Base-by-base conservation (phyloP, 768 basidiomycete genomes). In the Lactarius hatsudake region DNA sequence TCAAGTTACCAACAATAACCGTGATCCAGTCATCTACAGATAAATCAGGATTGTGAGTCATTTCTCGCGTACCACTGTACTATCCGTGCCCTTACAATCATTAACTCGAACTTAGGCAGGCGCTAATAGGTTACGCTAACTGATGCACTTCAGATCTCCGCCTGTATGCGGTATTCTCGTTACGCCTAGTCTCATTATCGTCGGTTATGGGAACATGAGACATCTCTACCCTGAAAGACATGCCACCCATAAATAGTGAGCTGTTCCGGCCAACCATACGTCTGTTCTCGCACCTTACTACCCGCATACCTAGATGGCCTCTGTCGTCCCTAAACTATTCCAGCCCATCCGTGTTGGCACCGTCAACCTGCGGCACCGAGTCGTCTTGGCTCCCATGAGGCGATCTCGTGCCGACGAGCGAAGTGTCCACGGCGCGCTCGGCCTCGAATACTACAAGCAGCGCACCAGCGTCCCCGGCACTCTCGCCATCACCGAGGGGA, bases 401-500 rank as follows among this genome's bases (percentile, higher is more conserved):
- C 81, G 86, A 5, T 10, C 64, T 73, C 77, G 82, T 42, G 81
- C 81, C 12, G 73, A 76, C 42, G 64, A 67, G 1, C 55, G 67
- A 23, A 78, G 81, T 63, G 78, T 80, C 4, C 80, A 74, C 1
- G 69, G 65, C 15, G 75, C 78, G 1, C 77, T 81, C 5, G 76
- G 77, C 23, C 73, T 77, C 45, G 75, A 79, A 23, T 85, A 85
- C 71, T 86, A 86, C 70, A 62, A 75, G 9, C 84, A 86, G 70
- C 80, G 85, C 1, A 79, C 76, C 6, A 76, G 77, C 55, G 70
- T 74, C 0, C 80, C 82, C 0, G 87, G 87, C 0, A 86, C 83
- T 0, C 74, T 89, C 17, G 75, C 86, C 45, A 81, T 91, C 66
- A 76, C 84, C 5, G 87, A 90, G 73, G 87, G 80, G 0, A 86